Evolutionary conservation across 2,329 filamentous ascomycete genomes (phyloP), one percentile per base, ranked within the genome.

Genomic region (Pseudogymnoascus sp.): DNA sequence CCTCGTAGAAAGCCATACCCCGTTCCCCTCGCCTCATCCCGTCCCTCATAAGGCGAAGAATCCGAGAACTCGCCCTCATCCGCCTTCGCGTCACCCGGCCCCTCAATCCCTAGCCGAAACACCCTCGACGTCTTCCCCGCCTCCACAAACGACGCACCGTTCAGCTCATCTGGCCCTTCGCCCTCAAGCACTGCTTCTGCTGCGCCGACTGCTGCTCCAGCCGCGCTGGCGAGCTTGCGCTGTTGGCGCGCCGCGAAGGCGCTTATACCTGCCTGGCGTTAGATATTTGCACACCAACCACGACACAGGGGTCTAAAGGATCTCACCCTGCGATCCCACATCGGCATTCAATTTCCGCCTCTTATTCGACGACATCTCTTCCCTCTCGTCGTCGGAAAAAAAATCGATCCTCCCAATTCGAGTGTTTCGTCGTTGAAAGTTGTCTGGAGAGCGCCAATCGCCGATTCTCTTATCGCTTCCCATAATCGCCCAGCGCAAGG

Each of bases 331-430:
- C 38, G 70, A 66, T 21, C 71, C 70, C 62, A 72, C 69, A 61
- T 70, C 66, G 9, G 69, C 67, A 65, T 77, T 72, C 7, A 82
- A 65, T 70, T 79, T 82, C 59, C 79, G 75, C 67, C 72, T 74
- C 65, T 79, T 79, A 63, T 70, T 74, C 10, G 73, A 69, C 37
- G 73, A 68, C 69, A 70, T 70, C 31, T 46, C 50, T 59, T 33
- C 29, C 26, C 53, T 17, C 31, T 15, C 15, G 56, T 40, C 31
- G 17, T 35, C 56, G n/a, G 1, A 21, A 37, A 53, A 53, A 17
- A 9, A n/a, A 17, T 17, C 13, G 13, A 23, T 37, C 10, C 7
- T 60, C 21, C 13, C 56, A 13, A n/a, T 38, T 38, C 17, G 17
- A 60, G 29, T n/a, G 31, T 60, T 60, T 60, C 56, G 56, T 38